phyloP scores from a whole-genome alignment of 306 rosid species.

The Sphenostylis stenocarpa region DNA sequence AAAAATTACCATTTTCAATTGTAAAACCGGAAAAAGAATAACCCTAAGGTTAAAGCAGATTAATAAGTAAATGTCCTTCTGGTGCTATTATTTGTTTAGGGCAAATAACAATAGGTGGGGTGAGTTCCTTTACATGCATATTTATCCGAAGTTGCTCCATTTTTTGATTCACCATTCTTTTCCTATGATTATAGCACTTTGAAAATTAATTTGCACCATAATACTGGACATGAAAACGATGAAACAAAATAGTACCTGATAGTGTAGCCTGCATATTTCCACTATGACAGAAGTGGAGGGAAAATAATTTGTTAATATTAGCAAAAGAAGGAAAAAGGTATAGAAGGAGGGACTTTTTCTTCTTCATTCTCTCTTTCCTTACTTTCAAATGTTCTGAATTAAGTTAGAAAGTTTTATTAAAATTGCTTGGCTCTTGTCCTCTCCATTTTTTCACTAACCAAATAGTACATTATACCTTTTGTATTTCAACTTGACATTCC shows the following conservation, averaged over 20 bases:
- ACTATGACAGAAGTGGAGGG: not conserved
- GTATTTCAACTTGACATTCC: conserved; percentile 10
- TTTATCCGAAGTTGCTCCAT: conserved; percentile 14
- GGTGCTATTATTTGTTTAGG: not conserved
- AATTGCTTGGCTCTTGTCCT: not conserved
- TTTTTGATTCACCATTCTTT: not conserved
- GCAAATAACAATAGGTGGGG: conserved; percentile 1
- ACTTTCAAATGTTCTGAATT: not conserved
- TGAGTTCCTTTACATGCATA: conserved; percentile 12
- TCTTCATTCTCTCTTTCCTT: not conserved
- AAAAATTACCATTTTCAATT: too few relatives aligned
- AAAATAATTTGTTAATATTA: not conserved
- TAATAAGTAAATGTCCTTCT: not conserved
- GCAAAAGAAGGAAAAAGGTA: not conserved
- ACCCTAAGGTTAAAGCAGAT: conserved; percentile 24
- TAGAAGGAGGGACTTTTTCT: not conserved
- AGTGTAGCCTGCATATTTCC: conserved; percentile 2
- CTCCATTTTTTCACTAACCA: not conserved
- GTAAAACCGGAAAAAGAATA: not conserved
- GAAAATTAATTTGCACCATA: conserved; percentile 3
- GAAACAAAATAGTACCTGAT: not conserved
- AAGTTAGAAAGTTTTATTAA: not conserved
- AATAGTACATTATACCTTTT: not conserved
- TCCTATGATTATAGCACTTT: not conserved
- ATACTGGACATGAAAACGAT: not conserved